A percentile compares a stretch with the other conserved stretches of the same genome.
phyloP scores from a whole-genome alignment of 768 basidiomycete genomes.

The Mycena vitilis region DNA sequence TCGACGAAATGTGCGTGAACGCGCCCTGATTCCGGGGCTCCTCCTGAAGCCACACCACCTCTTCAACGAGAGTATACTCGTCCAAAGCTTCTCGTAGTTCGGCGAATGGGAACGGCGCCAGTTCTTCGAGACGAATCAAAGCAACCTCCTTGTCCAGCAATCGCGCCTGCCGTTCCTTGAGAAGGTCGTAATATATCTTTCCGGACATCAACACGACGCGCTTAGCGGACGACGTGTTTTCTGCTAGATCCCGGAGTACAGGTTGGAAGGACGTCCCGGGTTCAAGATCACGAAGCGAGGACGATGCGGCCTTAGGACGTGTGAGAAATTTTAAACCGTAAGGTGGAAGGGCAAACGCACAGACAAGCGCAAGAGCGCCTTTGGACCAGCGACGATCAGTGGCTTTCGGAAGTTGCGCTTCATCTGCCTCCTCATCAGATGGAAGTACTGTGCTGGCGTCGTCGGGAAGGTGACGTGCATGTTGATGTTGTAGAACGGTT shows the following conservation, averaged over 20 bases:
- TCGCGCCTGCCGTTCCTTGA: constrained; percentile 70
- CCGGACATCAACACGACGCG: constrained; percentile 83
- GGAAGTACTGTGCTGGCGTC: constrained; percentile 93
- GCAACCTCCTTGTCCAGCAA: constrained; percentile 65
- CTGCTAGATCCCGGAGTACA: constrained; percentile 67
- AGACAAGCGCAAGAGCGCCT: constrained; percentile 81
- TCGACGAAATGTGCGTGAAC: constrained; percentile 71
- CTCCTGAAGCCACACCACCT: constrained; percentile 83
- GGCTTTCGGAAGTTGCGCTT: constrained; percentile 89
- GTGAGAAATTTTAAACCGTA: constrained; percentile 7
- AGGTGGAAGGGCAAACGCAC: constrained; percentile 53
- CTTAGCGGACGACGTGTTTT: constrained; percentile 53
- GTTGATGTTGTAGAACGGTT: constrained; percentile 69
- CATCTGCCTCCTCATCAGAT: constrained; percentile 89
- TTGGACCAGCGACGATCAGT: constrained; percentile 85
- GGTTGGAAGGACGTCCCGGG: constrained; percentile 73
- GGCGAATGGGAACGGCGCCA: constrained; percentile 88
- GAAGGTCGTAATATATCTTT: constrained; percentile 90
- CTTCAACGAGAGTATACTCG: constrained; percentile 55
- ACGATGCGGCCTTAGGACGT: constrained; percentile 73
- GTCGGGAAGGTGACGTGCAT: constrained; percentile 90
- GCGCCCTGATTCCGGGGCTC: constrained; percentile 92
- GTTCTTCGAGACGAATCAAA: constrained; percentile 84
- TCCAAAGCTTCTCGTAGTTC: constrained; percentile 59
- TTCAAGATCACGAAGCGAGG: constrained; percentile 70